Evolutionary conservation across 106 monocot genomes (phyloP).

Genomic region (Allium cepa): DNA sequence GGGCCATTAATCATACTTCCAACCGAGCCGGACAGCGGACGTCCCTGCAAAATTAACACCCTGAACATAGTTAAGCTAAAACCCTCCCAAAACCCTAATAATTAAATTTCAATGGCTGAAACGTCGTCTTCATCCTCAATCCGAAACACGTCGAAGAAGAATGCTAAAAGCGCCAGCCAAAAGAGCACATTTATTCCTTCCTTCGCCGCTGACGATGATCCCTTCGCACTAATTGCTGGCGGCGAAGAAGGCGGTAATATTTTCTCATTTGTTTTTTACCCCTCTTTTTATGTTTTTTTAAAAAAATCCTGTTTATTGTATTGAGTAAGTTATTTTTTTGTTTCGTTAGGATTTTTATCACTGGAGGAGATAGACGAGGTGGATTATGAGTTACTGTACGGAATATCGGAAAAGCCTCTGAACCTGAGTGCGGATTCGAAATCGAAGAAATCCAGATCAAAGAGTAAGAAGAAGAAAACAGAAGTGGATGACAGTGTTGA

Average conservation of each 20-base stretch:
- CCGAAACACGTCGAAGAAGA: too few species aligned
- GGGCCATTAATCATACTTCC: too few species aligned
- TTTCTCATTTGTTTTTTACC: not conserved
- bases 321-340: not conserved
- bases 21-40: too few species aligned
- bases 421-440: conserved; percentile 20
- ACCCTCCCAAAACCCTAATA: too few species aligned
- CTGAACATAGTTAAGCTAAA: too few species aligned
- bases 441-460: conserved; percentile 14
- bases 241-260: conserved; percentile 59
- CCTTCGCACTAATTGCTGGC: conserved; percentile 42
- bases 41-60: too few species aligned
- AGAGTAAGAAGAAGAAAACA: conserved; percentile 30
- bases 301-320: not conserved
- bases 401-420: too few species aligned
- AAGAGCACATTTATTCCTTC: not conserved
- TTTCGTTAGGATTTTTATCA: conserved; percentile 58
- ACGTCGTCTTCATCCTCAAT: too few species aligned
- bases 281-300: not conserved
- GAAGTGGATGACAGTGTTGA: conserved; percentile 7
- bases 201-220: conserved; percentile 30
- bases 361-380: conserved; percentile 88
- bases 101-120: too few species aligned
- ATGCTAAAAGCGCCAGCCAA: too few species aligned
- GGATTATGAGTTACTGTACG: conserved; percentile 28